phyloP scores from a whole-genome alignment of 1,284 basidiomycete species.

The Ceratobasidium sp. region DNA sequence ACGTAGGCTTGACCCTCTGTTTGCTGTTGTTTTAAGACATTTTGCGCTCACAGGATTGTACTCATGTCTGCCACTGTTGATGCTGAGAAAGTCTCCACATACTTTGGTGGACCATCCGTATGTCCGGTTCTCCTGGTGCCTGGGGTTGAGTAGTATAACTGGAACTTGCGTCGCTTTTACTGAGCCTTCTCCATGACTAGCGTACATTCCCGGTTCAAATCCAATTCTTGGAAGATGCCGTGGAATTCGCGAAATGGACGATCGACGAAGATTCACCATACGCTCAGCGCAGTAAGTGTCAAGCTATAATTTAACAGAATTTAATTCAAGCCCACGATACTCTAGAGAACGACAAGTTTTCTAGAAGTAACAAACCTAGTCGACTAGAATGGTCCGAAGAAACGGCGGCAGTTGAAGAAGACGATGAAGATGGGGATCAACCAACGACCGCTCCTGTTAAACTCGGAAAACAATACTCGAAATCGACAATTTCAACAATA shows the following conservation, averaged over 20 bases:
- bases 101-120: conserved; percentile 75
- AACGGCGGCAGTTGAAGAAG: conserved; percentile 67
- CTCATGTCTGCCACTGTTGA: conserved; percentile 99
- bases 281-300: conserved; percentile 74
- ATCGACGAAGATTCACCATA: conserved; percentile 89
- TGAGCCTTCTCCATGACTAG: not conserved
- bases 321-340: conserved; percentile 8
- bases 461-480: conserved; percentile 78
- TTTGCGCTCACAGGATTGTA: conserved; percentile 73
- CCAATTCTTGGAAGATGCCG: conserved; percentile 91
- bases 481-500: conserved; percentile 81
- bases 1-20: conserved; percentile 48
- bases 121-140: conserved; percentile 92
- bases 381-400: conserved; percentile 84
- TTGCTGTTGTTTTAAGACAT: conserved; percentile 4
- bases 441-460: conserved; percentile 63
- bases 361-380: conserved; percentile 66
- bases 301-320: conserved; percentile 23
- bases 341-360: conserved; percentile 73
- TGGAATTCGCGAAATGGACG: conserved; percentile 88
- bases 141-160: conserved; percentile 60
- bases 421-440: conserved; percentile 79
- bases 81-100: conserved; percentile 92
- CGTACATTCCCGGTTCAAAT: conserved; percentile 97
- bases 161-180: not conserved